phyloP scores from a whole-genome alignment of 768 basidiomycete species.

The Mycena leptocephala region DNA sequence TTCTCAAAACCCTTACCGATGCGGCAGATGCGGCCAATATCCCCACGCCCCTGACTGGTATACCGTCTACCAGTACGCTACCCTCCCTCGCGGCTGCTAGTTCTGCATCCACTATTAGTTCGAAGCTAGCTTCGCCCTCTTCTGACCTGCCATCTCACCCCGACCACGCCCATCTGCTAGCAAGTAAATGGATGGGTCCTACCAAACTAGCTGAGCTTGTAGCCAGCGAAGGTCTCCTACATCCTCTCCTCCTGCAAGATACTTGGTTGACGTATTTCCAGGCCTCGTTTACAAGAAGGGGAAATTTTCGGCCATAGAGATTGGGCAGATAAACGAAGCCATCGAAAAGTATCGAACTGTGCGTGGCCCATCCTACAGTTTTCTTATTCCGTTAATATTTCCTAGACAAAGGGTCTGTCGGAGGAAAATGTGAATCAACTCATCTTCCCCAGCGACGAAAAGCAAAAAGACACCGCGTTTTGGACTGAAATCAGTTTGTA shows the following conservation, averaged over 20 bases:
- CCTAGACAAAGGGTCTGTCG: conserved; percentile 66
- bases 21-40: conserved; percentile 56
- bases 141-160: conserved; percentile 61
- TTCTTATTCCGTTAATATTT: conserved; percentile 8
- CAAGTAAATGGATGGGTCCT: conserved; percentile 86
- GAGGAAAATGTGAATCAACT: conserved; percentile 72
- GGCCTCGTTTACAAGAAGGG: conserved; percentile 92
- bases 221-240: conserved; percentile 70
- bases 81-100: conserved; percentile 30
- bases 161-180: conserved; percentile 78
- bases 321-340: conserved; percentile 74
- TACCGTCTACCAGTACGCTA: conserved; percentile 31
- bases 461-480: conserved; percentile 75
- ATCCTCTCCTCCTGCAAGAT: not conserved
- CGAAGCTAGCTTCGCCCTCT: conserved; percentile 55
- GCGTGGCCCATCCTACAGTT: not conserved
- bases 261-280: conserved; percentile 44
- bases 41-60: conserved; percentile 42
- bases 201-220: conserved; percentile 80
- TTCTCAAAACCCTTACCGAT: conserved; percentile 75
- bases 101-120: conserved; percentile 55
- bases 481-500: conserved; percentile 87
- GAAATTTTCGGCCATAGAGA: conserved; percentile 88
- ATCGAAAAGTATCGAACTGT: conserved; percentile 74
- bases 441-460: conserved; percentile 79